Evolutionary conservation across 306 rosid genomes (phyloP).

Genomic region (Datisca glomerata): DNA sequence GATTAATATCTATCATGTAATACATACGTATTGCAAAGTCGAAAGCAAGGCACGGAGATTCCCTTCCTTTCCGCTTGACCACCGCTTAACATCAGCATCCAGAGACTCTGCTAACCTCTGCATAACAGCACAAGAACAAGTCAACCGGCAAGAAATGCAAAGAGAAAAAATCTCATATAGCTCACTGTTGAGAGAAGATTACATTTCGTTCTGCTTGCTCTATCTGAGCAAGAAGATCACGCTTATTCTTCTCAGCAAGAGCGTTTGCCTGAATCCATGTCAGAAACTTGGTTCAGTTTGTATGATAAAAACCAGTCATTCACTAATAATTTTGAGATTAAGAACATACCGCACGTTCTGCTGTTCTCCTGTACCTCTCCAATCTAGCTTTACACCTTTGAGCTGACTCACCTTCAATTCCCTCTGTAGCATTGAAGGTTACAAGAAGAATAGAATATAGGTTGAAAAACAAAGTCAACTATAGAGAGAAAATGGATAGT

Average conservation of each 20-base stretch:
- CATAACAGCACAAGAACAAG: slow-evolving; percentile 23
- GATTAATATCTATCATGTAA: slow-evolving; percentile 7
- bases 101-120: slow-evolving; percentile 93
- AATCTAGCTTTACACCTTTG: slow-evolving; percentile 92
- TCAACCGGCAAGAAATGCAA: slow-evolving; percentile 15
- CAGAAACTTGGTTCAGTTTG: slow-evolving; percentile 19
- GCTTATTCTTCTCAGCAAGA: slow-evolving; percentile 81
- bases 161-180: slow-evolving; percentile 10
- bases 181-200: slow-evolving; percentile 5
- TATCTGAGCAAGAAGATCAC: slow-evolving; percentile 70
- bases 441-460: slow-evolving; percentile 11
- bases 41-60: slow-evolving; percentile 95
- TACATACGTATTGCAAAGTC: slow-evolving; percentile 93
- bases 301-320: slow-evolving; percentile 5
- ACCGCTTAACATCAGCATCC: slow-evolving; percentile 92
- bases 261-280: slow-evolving; percentile 67
- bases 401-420: slow-evolving; percentile 76
- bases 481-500: slow-evolving; percentile 5
- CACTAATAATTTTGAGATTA: slow-evolving; percentile 4
- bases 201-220: slow-evolving; percentile 91
- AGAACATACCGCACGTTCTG: slow-evolving; percentile 80
- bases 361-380: slow-evolving; percentile 85
- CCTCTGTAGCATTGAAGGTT: slow-evolving; percentile 47
- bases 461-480: slow-evolving; percentile 16
- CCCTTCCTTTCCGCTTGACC: slow-evolving; percentile 99